These are phyloP conservation scores for Aspergillus panamensis DNA, from an alignment of 495 filamentous ascomycete genomes.

Conservation along the genomic window DNA sequence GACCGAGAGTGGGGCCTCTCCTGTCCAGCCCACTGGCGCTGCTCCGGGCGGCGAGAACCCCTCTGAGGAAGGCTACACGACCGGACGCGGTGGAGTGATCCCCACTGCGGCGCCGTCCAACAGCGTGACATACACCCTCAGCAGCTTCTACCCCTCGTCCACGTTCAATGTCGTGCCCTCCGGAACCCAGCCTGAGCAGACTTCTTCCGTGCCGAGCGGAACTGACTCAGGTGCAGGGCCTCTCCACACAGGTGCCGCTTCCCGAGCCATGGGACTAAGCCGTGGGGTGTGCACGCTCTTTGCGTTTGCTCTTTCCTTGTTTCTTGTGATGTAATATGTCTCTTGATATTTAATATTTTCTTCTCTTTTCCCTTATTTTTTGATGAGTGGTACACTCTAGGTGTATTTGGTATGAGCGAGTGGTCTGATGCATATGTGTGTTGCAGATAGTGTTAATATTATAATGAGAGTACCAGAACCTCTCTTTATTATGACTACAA, in stretches of 20 bases:
- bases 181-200: neutral
- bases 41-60: slow-evolving; percentile 4
- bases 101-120: slow-evolving; percentile 2
- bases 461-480: no score
- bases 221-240: slow-evolving; percentile 25
- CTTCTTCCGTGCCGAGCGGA: slow-evolving; percentile 17
- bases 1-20: neutral
- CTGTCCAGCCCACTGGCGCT: slow-evolving; percentile 3
- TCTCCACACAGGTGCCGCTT: slow-evolving; percentile 27
- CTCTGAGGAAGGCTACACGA: neutral
- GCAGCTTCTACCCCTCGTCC: slow-evolving; percentile 17
- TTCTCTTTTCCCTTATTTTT: no score
- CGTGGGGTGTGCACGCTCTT: slow-evolving; percentile 10
- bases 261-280: slow-evolving; percentile 9
- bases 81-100: neutral
- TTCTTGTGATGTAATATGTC: slow-evolving; percentile 19
- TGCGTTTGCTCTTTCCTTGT: slow-evolving; percentile 9
- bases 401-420: no score
- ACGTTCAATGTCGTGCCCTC: slow-evolving; percentile 24
- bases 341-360: neutral
- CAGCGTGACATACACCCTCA: slow-evolving; percentile 6
- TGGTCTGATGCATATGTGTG: no score
- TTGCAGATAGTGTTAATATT: no score
- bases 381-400: no score
- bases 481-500: no score